Base-by-base conservation (phyloP, 1,284 basidiomycete species). In the Porogramme epimiltina region DNA sequence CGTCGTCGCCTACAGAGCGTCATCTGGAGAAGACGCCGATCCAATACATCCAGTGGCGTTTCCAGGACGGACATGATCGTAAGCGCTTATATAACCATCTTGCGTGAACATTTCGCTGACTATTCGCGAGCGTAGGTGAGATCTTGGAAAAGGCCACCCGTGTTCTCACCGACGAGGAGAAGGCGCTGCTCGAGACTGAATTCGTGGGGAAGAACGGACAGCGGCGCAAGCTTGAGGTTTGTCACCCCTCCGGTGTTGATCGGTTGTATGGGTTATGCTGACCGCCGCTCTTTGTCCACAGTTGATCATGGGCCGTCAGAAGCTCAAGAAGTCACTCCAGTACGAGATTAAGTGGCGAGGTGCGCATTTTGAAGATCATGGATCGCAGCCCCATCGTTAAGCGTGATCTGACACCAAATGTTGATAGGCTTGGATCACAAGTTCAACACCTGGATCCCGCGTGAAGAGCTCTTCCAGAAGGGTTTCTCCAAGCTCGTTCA, bases 31-130 rank as follows among this genome's bases (percentile, higher is more conserved):
- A 97, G 76, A 96, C 94, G 9, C 92, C 95, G 19, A 92, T 96
- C 54, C 89, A 89, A 55, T 98, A 98, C 69, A 97, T 98, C 64
- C 93, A 96, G 74, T 99, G 96, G 96, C 91, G 96, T 65, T 99
- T 95, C 85, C 95, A 98, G 73, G 95, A 98, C 71, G 97, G 96
- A 43, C 92, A 97, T 72, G 96, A 99, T 79, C 91, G 95, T 87
- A 79, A 60, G 86, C 77, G 36, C 51, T 54, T 31, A 22, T 45
- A 37, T 15, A 48, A 41, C 56, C 34, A n/a, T 19, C 15, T 33
- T 24, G 39, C 28, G 16, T 28, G 5, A 2, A 11, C 42, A n/a
- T 13, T 46, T 10, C 19, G 28, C 45, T 53, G 38, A 51, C 39
- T 23, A 15, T 22, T 22, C 28, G 42, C 10, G 22, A 59, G 34